phyloP scores from a whole-genome alignment of 805 yeast genomes.

The Scheffersomyces ergatensis region DNA sequence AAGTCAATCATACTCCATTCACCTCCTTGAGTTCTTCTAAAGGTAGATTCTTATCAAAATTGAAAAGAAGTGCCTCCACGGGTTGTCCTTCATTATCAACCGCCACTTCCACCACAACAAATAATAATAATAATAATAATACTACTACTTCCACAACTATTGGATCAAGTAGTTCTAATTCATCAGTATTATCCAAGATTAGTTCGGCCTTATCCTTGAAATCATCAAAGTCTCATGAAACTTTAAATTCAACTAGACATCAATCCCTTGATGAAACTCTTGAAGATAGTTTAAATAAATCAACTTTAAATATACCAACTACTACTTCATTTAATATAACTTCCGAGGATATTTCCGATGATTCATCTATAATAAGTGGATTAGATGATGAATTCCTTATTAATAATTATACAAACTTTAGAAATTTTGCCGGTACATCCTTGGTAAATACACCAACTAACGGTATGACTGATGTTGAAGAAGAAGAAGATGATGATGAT shows the following conservation, averaged over 20 bases:
- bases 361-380: slow-evolving; percentile 8
- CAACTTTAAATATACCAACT: neutral
- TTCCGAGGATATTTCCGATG: neutral
- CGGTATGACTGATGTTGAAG: slow-evolving; percentile 7
- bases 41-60: neutral
- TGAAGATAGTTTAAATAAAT: neutral
- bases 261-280: neutral
- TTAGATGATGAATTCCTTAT: slow-evolving; percentile 29
- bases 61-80: neutral
- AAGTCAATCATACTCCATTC: slow-evolving; percentile 23
- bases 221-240: neutral
- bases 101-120: neutral
- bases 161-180: neutral
- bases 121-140: neutral
- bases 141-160: neutral
- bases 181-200: neutral
- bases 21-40: neutral
- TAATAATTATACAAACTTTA: slow-evolving; percentile 17
- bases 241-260: neutral
- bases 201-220: slow-evolving; percentile 9
- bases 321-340: neutral
- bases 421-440: slow-evolving; percentile 23
- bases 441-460: slow-evolving; percentile 2
- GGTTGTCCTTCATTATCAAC: neutral
- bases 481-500: slow-evolving; percentile 7